phyloP scores from a whole-genome alignment of 306 rosid species.

The Malus fusca region DNA sequence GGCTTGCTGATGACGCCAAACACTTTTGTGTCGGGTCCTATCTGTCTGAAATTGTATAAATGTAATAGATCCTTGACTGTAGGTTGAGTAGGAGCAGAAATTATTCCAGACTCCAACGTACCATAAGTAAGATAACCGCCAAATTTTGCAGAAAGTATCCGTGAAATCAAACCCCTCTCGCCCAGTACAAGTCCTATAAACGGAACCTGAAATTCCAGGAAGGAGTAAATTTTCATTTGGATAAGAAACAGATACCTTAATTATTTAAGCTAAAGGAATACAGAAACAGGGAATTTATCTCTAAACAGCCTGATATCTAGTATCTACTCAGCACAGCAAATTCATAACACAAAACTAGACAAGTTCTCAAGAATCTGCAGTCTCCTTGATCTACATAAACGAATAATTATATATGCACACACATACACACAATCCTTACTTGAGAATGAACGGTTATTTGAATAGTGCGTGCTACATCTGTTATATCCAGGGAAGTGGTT shows the following conservation, averaged over 20 bases:
- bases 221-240: slow-evolving; percentile 1
- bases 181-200: slow-evolving; percentile 87
- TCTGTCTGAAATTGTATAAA: slow-evolving; percentile 61
- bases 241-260: too few relatives aligned
- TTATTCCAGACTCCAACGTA: slow-evolving; percentile 60
- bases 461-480: slow-evolving; percentile 75
- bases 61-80: slow-evolving; percentile 58
- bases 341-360: too few relatives aligned
- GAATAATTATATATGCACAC: too few relatives aligned
- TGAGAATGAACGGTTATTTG: slow-evolving; percentile 81
- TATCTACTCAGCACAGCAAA: too few relatives aligned
- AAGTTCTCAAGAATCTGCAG: too few relatives aligned
- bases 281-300: too few relatives aligned
- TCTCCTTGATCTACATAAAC: neutral
- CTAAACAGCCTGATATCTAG: too few relatives aligned
- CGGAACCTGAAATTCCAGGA: slow-evolving; percentile 61
- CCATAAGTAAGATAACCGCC: slow-evolving; percentile 90
- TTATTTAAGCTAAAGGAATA: too few relatives aligned
- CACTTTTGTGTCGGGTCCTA: slow-evolving; percentile 79
- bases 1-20: slow-evolving; percentile 89
- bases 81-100: slow-evolving; percentile 95
- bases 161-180: slow-evolving; percentile 77
- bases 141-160: slow-evolving; percentile 82
- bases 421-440: slow-evolving; percentile 39
- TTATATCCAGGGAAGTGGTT: slow-evolving; percentile 75